phyloP scores from a whole-genome alignment of 176 grass and related monocot species.

The Oropetium thomaeum region DNA sequence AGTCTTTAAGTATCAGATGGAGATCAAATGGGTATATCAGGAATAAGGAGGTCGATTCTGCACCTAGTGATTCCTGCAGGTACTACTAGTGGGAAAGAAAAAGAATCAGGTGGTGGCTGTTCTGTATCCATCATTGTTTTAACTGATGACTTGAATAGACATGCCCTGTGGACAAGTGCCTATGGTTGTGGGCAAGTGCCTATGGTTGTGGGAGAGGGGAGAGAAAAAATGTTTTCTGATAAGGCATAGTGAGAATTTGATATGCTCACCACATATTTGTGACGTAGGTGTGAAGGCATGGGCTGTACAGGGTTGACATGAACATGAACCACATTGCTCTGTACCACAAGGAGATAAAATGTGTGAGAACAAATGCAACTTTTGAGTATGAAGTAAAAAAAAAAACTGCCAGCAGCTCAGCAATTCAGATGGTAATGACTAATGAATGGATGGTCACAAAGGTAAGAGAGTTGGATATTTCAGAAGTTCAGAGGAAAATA shows the following conservation, averaged over 20 bases:
- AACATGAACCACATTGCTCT: constrained; percentile 91
- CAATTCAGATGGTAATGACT: constrained; percentile 13
- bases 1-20: background rate
- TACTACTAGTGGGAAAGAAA: background rate
- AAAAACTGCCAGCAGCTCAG: background rate
- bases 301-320: constrained; percentile 46
- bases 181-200: background rate
- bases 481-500: background rate
- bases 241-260: background rate
- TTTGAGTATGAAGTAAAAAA: constrained; percentile 15
- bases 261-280: constrained; percentile 32
- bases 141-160: constrained; percentile 1
- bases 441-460: constrained; percentile 1
- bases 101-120: background rate
- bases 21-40: background rate
- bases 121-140: background rate
- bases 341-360: constrained; percentile 20
- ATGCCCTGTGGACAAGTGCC: background rate
- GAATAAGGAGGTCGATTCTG: background rate
- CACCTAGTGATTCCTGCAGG: background rate
- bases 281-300: constrained; percentile 26
- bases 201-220: background rate
- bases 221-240: background rate
- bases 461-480: background rate
- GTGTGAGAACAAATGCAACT: background rate